Evolutionary conservation across 371 early-diverging fungal genomes (phyloP), one percentile per base, ranked within the genome.

Genomic region (Globomyces sp.): DNA sequence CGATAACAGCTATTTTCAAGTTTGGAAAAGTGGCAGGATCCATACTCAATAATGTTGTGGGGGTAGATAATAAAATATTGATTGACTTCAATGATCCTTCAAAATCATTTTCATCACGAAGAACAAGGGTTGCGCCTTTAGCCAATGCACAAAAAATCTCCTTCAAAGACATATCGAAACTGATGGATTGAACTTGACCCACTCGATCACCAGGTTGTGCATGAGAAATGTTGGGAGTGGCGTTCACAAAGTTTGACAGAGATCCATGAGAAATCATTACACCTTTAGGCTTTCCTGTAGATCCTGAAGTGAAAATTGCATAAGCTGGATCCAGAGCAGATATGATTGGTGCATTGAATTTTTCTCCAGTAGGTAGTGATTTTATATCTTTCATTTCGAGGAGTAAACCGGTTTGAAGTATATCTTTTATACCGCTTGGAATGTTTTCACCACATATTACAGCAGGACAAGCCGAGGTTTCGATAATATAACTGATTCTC

Each of bases 271-370:
- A 63, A 3, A 81, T 45, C 58, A 73, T 55, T 5, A 80, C 79
- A 3, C 83, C 85, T 64, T 85, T 85, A 10, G 85, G 83, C 24
- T 69, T 69, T 3, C 83, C 85, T 0, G 83, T 83, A n/a, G 80
- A 73, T 11, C 85, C 85, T 1, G 76, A 78, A 11, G 83, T 84
- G 66, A 76, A 83, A 13, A 78, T 65, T 43, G 76, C 39, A 42
- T 68, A 68, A 10, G 69, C 69, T 4, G 55, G 6, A 42, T 65
- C 41, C 34, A 4, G 4, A 13, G 34, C 13, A 5, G 36, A 11
- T 4, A 58, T 5, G 57, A n/a, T n/a, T 8, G 57, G 5, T 46
- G 47, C 5, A 8, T 11, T 46, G 47, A 46, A 13, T 10, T 13
- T 4, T 13, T 34, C 13, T 51, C 51, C 5, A 13, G 5, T 11